These are phyloP conservation scores for Basipetospora chlamydospora DNA, from an alignment of 2,329 filamentous ascomycete species.

Conservation along the genomic window DNA sequence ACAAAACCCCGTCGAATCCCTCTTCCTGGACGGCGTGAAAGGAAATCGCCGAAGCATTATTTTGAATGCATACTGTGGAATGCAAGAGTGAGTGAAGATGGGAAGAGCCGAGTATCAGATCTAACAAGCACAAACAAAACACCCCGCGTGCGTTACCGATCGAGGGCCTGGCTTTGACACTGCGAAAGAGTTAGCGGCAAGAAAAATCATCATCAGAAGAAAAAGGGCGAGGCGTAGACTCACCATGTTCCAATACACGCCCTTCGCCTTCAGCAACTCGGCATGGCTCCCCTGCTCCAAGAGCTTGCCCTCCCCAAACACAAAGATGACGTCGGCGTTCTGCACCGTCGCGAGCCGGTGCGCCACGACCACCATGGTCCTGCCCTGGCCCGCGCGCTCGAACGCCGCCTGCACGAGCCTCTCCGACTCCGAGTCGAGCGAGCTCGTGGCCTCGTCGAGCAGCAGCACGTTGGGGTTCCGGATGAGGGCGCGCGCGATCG, in stretches of 20 bases:
- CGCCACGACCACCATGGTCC: constrained; percentile 62
- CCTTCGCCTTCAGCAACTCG: constrained; percentile 34
- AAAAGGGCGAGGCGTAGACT: constrained; percentile 12
- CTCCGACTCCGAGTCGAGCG: constrained; percentile 49
- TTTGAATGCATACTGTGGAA: too few relatives aligned
- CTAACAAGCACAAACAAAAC: too few relatives aligned
- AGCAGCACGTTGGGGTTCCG: constrained; percentile 51
- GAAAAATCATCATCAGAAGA: background rate
- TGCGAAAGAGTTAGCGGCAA: constrained; percentile 13
- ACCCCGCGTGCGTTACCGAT: constrained; percentile 29
- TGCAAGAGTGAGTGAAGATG: too few relatives aligned
- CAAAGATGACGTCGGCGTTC: constrained; percentile 67
- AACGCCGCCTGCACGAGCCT: constrained; percentile 53
- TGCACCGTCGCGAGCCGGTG: constrained; percentile 65
- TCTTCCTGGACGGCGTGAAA: too few relatives aligned
- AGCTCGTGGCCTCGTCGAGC: constrained; percentile 60
- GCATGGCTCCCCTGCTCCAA: constrained; percentile 38
- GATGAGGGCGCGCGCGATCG: constrained; percentile 55
- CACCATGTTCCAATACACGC: constrained; percentile 45
- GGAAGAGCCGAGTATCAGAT: too few relatives aligned
- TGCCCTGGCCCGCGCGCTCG: constrained; percentile 43
- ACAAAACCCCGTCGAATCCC: too few relatives aligned
- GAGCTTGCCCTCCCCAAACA: constrained; percentile 52
- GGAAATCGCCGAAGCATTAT: too few relatives aligned
- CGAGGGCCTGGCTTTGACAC: constrained; percentile 46